Base-by-base conservation (phyloP, 441 rosid species). In the Populus hybrid region DNA sequence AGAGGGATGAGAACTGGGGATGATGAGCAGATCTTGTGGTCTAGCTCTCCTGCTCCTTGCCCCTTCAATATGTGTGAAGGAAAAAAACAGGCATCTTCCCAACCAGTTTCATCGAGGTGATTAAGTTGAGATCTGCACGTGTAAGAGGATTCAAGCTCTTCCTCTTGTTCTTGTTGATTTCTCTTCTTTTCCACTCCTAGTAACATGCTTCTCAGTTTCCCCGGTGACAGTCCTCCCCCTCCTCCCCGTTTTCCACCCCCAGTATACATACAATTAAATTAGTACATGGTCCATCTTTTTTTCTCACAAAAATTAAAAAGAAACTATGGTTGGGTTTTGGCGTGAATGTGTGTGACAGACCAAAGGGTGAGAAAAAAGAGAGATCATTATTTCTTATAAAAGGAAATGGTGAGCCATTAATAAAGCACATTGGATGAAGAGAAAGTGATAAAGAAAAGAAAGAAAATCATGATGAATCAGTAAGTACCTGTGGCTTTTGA, bases 181-280 rank as follows among this genome's bases (percentile, higher is more conserved):
- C 89, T 87, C 83, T 84, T 86, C 82, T 84, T 85, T 70, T 92
- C 95, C 65, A 84, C 90, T 71, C 93, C 93, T 28, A 88, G 75
- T 61, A 94, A 83, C 90, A 91, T 91, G 72, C 40, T 87, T 83
- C 97, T 86, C 73, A 94, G 81, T 81, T 94, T 94, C 50, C 89
- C 90, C 8, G 97, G 94, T 3, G 97, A 92, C 76, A 94, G 85
- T 24, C 91, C 93, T 10, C 32, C 32, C 32, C 95, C 93, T 10
- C 95, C 91, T 20, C 88, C 89, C 63, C 83, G 87, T 69, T 74
- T 71, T 79, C 75, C 69, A 79, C 32, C 72, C 81, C 83, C 61
- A 23, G 12, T 79, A 30, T 30, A 30, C 32, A 30, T 7, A 57
- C 69, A 53, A 0, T 21, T 53, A 16, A 53, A 53, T 53, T 53